Evolutionary conservation across 2,329 filamentous ascomycete species (phyloP), one percentile per base, ranked within the genome.

Genomic region (Penicillium janthinellum): DNA sequence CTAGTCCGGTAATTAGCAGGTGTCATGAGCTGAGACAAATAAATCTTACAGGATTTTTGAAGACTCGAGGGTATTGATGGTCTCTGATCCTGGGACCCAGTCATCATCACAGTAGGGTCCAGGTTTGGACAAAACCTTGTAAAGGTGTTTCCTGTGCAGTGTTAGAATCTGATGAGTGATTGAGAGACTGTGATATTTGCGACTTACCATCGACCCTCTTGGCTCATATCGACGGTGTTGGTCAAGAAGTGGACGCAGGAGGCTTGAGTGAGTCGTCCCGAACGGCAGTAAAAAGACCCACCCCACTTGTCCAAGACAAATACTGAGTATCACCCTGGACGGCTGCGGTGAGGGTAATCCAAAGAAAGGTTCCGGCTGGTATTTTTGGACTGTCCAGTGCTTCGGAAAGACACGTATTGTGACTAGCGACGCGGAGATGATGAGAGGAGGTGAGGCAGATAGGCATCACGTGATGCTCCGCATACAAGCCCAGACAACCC

Each of bases 101-200:
- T 82, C 85, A 31, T 86, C 83, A 64, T 93, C 89, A 37, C 90
- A 93, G 75, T 91, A 96, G 1, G 95, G 92, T 1, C 95, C 94
- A 3, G 84, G 80, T 35, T 88, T 88, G 59, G 84, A 88, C 58
- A 96, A 84, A 65, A 97, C 88, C 63, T 85, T 88, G 77, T 98
- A 88, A 58, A 98, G 84, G 74, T 96, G 89, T 75, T 86, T 88
- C 92, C 92, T 96, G 63, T 34, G 12, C 28, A 22, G 28, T 42
- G 47, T 73, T 14, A 72, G 59, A 47, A 62, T 56, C 35, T 7
- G 17, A 34, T 11, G 22, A 11, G 20, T 31, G 54, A 34, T 14
- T 10, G 4, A 28, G 17, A 35, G n/a, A 5, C 17, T 28, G 5
- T 25, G n/a, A 14, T 5, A n/a, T 15, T 34, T 45, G 3, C 34